Evolutionary conservation across 1,284 basidiomycete species (phyloP).

Genomic region (Sphagnurus paluster): DNA sequence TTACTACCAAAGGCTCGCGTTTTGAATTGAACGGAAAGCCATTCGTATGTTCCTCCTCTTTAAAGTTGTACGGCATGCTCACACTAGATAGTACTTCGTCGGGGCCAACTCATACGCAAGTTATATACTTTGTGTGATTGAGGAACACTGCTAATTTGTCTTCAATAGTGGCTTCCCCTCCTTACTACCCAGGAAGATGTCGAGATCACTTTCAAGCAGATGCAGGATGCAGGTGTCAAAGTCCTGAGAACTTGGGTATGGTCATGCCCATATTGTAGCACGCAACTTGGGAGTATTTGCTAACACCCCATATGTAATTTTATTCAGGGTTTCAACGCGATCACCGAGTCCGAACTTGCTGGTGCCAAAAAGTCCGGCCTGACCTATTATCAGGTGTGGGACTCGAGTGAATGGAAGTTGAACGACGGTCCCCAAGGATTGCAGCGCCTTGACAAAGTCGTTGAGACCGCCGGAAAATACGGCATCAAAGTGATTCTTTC

Average conservation of each 20-base stretch:
- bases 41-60: conserved; percentile 42
- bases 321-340: conserved; percentile 52
- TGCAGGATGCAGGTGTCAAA: conserved; percentile 34
- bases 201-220: conserved; percentile 33
- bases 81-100: conserved; percentile 30
- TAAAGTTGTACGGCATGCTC: background rate
- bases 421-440: conserved; percentile 48
- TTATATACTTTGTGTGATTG: background rate
- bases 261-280: background rate
- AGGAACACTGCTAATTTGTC: background rate
- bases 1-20: conserved; percentile 40
- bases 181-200: conserved; percentile 32
- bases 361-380: conserved; percentile 41
- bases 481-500: conserved; percentile 53
- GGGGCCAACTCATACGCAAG: conserved; percentile 37
- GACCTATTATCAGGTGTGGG: conserved; percentile 60
- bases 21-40: conserved; percentile 49
- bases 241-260: conserved; percentile 36
- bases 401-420: conserved; percentile 43
- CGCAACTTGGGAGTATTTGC: conserved; percentile 24
- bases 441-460: conserved; percentile 52
- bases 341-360: conserved; percentile 45
- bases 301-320: no score
- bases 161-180: conserved; percentile 12
- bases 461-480: conserved; percentile 47